These are phyloP conservation scores for Eucalyptus polybractea DNA, from an alignment of 345 rosid species.

Conservation along the genomic window DNA sequence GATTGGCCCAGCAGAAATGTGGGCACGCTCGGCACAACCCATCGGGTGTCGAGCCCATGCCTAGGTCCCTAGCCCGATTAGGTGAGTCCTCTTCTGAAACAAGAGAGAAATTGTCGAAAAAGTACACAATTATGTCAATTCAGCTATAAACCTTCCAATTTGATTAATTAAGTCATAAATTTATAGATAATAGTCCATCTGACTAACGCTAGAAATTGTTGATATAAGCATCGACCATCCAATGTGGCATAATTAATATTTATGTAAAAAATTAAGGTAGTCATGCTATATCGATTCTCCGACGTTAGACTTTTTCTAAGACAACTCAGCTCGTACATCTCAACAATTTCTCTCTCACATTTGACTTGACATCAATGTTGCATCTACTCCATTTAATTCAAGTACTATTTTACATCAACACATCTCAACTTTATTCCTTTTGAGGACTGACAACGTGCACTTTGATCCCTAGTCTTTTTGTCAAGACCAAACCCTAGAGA, in stretches of 20 bases:
- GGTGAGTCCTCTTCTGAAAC: accelerated
- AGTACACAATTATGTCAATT: too few relatives aligned
- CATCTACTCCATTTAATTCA: neutral
- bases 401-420: neutral
- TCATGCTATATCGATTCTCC: too few relatives aligned
- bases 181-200: accelerated
- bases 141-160: accelerated
- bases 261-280: too few relatives aligned
- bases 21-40: accelerated
- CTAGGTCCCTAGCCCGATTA: too few relatives aligned
- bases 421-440: neutral
- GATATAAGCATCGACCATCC: accelerated
- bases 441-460: accelerated
- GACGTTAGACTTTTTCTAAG: accelerated
- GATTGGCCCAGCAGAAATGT: accelerated
- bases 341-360: too few relatives aligned
- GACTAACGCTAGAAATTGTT: accelerated
- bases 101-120: accelerated
- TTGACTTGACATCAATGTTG: neutral
- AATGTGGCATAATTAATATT: accelerated
- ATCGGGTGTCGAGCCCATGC: accelerated
- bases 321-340: accelerated
- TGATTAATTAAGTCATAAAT: too few relatives aligned
- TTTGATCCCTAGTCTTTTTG: neutral
- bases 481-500: too few relatives aligned